Base-by-base conservation (phyloP, 805 yeast genomes). In the Saccharomyces paradoxus region DNA sequence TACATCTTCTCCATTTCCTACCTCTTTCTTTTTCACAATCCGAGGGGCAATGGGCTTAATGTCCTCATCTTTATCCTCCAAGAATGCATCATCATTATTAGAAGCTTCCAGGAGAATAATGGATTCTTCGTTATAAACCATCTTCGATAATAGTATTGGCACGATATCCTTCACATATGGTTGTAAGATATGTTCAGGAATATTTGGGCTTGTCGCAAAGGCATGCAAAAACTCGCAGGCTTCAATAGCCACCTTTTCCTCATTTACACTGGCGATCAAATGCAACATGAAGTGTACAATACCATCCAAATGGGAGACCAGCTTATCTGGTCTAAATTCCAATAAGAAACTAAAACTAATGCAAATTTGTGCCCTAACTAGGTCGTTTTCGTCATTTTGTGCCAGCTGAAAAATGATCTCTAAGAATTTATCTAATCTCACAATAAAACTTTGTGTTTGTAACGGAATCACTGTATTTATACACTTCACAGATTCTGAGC, bases 161-260 rank as follows among this genome's bases (percentile, higher is more conserved):
- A 92, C 66, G 13, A 94, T 82, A 17, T 72, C 68, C 2, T 76
- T 74, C 48, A 94, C 74, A 59, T 81, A 81, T 1, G 86, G 84
- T 54, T 71, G 71, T 54, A 89, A 76, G 3, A 81, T 66, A 31
- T 68, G 64, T 24, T 78, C 77, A 8, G 88, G 83, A 2, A 83
- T 73, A 30, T 77, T 77, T n/a, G 70, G 58, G 37, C 82, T 76
- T 2, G 89, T 84, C 0, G 91, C 81, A 53, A 92, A 76, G 1
- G 87, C 82, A 48, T 92, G 78, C 56, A 94, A 73, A 62, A 94
- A 90, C 71, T 94, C 98, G 68, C 97, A 89, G 2, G 96, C 97
- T 67, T 91, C 97, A 54, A 91, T 74, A 0, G 96, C 86, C 31
- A 89, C 95, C 53, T 79, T 84, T 60, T 87, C 91, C 58, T 84